These are phyloP conservation scores for Pseudocercospora vitis DNA, from an alignment of 2,329 filamentous ascomycete species.

Conservation along the genomic window DNA sequence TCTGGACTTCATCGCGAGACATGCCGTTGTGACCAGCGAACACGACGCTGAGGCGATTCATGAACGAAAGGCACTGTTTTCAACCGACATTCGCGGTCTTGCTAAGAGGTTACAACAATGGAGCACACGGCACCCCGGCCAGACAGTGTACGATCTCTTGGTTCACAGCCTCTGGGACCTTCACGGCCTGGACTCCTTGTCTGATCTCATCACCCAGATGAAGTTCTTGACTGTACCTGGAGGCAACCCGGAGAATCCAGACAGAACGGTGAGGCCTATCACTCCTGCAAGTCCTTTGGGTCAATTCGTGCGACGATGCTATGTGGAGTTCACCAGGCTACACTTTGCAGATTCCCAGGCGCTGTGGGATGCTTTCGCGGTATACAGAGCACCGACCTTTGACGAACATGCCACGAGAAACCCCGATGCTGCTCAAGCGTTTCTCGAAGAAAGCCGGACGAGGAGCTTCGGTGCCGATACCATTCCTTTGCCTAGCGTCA, in stretches of 20 bases:
- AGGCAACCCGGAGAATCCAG: conserved; percentile 47
- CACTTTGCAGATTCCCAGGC: conserved; percentile 75
- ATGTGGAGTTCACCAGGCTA: conserved; percentile 76
- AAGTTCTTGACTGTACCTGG: conserved; percentile 24
- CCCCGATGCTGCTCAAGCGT: conserved; percentile 37
- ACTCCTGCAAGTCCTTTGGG: conserved; percentile 77
- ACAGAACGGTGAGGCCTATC: conserved; percentile 50
- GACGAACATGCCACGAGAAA: conserved; percentile 58
- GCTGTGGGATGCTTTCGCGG: conserved; percentile 80
- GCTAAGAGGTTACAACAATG: conserved; percentile 22
- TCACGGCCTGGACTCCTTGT: conserved; percentile 76
- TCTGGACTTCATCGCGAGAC: conserved; percentile 74
- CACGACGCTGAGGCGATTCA: conserved; percentile 16
- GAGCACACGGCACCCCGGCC: conserved; percentile 60
- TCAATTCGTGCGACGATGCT: conserved; percentile 71
- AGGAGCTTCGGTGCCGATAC: not conserved
- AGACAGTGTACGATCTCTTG: conserved; percentile 84
- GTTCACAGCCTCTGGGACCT: conserved; percentile 78
- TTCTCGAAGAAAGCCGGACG: conserved; percentile 8
- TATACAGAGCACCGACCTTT: conserved; percentile 75
- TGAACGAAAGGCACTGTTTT: conserved; percentile 22
- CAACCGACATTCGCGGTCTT: conserved; percentile 22
- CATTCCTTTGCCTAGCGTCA: not conserved
- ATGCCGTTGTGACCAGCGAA: conserved; percentile 47
- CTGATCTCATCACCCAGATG: conserved; percentile 60